Percentiles rank a stretch among this genome's conserved stretches.
Evolutionary conservation across 2,329 filamentous ascomycete genomes (phyloP).

Genomic region (Byssochlamys sp.): DNA sequence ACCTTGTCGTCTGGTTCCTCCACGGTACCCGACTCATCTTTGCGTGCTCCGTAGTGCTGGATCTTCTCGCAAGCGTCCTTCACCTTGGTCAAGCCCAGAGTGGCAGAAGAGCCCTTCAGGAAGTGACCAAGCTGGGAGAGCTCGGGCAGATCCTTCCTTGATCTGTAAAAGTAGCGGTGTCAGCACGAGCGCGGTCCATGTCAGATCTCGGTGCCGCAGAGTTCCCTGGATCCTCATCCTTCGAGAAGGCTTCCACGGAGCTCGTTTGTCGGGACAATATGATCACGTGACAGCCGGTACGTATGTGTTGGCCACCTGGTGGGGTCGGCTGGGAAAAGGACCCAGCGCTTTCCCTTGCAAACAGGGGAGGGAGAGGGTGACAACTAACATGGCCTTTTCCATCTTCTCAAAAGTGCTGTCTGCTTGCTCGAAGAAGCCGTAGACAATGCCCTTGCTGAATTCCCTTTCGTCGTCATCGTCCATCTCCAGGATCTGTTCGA

Average conservation of each 20-base stretch:
- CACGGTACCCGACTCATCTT: constrained; percentile 63
- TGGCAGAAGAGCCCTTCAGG: constrained; percentile 92
- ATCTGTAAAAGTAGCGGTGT: constrained; percentile 36
- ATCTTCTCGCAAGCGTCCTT: constrained; percentile 94
- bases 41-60: constrained; percentile 76
- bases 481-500: constrained; percentile 96
- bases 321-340: not conserved
- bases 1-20: constrained; percentile 30
- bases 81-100: constrained; percentile 80
- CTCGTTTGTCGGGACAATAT: not conserved
- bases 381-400: constrained; percentile 69
- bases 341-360: not conserved
- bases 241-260: not conserved
- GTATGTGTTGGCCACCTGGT: not conserved
- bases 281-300: not conserved
- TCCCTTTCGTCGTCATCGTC: constrained; percentile 81
- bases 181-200: not conserved
- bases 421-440: constrained; percentile 87
- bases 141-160: constrained; percentile 57
- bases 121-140: constrained; percentile 86
- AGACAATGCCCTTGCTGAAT: constrained; percentile 81
- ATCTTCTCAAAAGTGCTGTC: constrained; percentile 77
- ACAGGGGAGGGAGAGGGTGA: constrained; percentile 2
- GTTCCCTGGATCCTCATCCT: not conserved
- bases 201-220: not conserved